These are phyloP conservation scores for Ascochyta viciae-villosae DNA, from an alignment of 2,329 filamentous ascomycete genomes.

Conservation along the genomic window DNA sequence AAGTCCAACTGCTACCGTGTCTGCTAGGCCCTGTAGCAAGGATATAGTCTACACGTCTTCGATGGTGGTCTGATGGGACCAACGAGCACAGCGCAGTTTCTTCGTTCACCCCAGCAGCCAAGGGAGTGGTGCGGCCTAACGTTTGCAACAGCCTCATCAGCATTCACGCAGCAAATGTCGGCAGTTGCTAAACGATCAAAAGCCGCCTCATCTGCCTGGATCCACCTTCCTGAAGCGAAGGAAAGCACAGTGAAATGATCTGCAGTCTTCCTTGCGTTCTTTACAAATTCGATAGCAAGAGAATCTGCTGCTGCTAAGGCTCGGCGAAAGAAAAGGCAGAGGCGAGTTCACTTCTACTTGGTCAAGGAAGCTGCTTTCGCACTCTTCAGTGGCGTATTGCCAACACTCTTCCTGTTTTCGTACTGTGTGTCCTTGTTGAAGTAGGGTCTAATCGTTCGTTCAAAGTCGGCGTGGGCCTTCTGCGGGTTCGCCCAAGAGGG, in stretches of 20 bases:
- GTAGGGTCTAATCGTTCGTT: neutral
- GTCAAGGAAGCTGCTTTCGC: neutral
- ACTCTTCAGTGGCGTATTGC: neutral
- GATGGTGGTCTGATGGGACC: neutral
- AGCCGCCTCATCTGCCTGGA: neutral
- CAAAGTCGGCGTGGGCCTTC: conserved; percentile 1
- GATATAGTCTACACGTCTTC: neutral
- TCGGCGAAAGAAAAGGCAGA: neutral
- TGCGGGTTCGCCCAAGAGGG: neutral
- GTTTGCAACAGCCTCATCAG: neutral
- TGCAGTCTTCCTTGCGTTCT: neutral
- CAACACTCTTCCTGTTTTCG: neutral
- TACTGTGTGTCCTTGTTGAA: neutral
- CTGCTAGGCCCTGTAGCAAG: neutral
- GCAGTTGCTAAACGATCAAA: conserved; percentile 5
- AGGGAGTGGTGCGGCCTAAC: neutral
- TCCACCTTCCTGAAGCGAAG: conserved; percentile 9
- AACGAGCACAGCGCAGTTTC: neutral
- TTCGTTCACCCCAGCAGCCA: neutral
- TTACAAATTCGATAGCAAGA: conserved; percentile 1
- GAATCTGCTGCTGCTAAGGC: neutral
- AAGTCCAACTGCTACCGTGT: neutral
- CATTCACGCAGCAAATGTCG: neutral
- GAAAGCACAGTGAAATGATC: conserved; percentile 4
- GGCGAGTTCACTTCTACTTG: neutral